Base-by-base conservation (phyloP, 768 basidiomycete species). In the Antrodiella citrinella region DNA sequence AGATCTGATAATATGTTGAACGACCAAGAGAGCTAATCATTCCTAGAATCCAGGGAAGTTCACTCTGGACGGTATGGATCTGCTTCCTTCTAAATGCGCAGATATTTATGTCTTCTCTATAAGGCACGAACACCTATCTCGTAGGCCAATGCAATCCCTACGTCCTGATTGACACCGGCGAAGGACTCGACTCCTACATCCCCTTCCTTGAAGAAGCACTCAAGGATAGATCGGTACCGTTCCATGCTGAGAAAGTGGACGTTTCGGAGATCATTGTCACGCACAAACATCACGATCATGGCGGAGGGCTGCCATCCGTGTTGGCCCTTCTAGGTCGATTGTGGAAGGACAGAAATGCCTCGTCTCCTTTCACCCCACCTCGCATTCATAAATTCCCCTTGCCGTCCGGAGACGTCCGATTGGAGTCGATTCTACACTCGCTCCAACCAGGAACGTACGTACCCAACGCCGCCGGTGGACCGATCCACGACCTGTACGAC, bases 41-140 rank as follows among this genome's bases (percentile, higher is more conserved):
- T 7, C 20, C 12, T 57, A 92, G 86, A 94, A 95, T 59, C 90
- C 91, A 5, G 86, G 91, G 2, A 83, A 86, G 58, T 92, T 89
- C 62, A 92, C 91, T 0, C 71, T 95, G 0, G 90, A 93, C 72
- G 91, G 89, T 84, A 38, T 4, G 42, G 43, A 21, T 3, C 21
- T 35, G 12, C 19, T 7, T 26, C 48, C 42, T 10, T 51, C 13
- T n/a, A 3, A 44, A 20, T 19, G 5, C n/a, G 3, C 40, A n/a
- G n/a, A n/a, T n/a, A n/a, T n/a, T n/a, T 35, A 41, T 20, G 7
- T 21, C 39, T 25, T 13, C 18, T 3, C 4, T 4, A 13, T 48
- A 89, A 89, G 91, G n/a, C 18, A 95, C 92, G 2, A 93, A 95
- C 61, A 93, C 91, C 1, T 96, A 95, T 61, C 71, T 96, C 54